phyloP scores from a whole-genome alignment of 2,329 filamentous ascomycete species.

The Colletotrichum sp. region DNA sequence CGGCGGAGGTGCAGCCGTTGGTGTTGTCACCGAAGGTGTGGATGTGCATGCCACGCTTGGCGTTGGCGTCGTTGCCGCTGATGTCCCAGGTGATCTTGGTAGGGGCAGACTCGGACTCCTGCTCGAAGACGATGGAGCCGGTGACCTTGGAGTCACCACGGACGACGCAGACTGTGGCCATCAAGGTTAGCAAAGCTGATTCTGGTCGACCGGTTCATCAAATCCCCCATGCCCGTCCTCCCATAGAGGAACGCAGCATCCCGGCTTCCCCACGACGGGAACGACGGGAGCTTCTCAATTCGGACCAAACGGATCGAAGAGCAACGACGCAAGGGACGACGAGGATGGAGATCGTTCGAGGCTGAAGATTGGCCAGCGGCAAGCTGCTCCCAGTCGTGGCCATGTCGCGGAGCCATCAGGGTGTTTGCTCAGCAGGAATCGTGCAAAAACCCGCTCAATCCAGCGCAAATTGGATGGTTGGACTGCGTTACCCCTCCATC shows the following conservation, averaged over 20 bases:
- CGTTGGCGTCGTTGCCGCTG: conserved; percentile 89
- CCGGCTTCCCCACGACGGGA: conserved; percentile 7
- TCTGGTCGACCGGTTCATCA: conserved; percentile 23
- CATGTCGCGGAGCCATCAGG: conserved; percentile 32
- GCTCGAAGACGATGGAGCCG: conserved; percentile 95
- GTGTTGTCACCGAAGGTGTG: conserved; percentile 99
- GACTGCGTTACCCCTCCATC: conserved; percentile 33
- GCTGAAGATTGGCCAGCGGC: conserved; percentile 16
- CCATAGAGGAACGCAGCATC: background rate
- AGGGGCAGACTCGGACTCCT: conserved; percentile 78
- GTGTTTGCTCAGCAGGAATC: conserved; percentile 28
- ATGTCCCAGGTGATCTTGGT: conserved; percentile 95
- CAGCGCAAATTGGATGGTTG: conserved; percentile 40
- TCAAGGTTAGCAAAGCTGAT: conserved; percentile 8
- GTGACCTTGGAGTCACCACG: conserved; percentile 97
- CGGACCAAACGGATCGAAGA: background rate
- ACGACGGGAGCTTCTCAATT: background rate
- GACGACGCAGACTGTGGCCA: conserved; percentile 82
- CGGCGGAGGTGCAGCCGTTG: conserved; percentile 98
- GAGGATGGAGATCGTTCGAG: background rate
- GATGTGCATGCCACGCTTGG: conserved; percentile 97
- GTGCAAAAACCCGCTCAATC: conserved; percentile 64
- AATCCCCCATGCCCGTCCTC: background rate
- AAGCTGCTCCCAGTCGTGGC: background rate
- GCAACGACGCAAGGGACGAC: background rate